A percentile compares a stretch with the other conserved stretches of the same genome.
Conservation (phyloP, 2,329 filamentous ascomycete genomes). For the Clonostachys solani region DNA sequence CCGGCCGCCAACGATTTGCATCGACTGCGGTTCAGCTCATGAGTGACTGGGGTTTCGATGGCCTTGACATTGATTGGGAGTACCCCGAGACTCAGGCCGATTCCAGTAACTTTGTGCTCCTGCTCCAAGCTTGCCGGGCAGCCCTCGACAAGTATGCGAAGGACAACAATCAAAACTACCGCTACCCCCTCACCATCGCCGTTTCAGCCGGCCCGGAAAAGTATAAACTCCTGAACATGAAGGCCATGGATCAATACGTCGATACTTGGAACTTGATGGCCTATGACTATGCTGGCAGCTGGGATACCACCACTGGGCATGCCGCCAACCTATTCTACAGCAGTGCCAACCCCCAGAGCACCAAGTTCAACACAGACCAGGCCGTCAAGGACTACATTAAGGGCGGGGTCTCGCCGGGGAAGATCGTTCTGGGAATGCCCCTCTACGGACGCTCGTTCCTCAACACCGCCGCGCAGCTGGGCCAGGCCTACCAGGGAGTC, state of each 20-base stretch:
- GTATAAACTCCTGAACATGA: conserved; percentile 57
- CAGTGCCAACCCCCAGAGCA: conserved; percentile 50
- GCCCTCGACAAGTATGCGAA: conserved; percentile 54
- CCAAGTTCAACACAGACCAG: conserved; percentile 70
- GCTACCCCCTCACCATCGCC: conserved; percentile 62
- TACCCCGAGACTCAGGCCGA: conserved; percentile 52
- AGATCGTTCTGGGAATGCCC: conserved; percentile 88
- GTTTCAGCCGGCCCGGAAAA: conserved; percentile 59
- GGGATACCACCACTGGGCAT: conserved; percentile 70
- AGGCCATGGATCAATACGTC: conserved; percentile 59
- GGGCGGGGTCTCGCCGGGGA: conserved; percentile 59
- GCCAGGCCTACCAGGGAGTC: conserved; percentile 62
- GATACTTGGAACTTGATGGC: conserved; percentile 84
- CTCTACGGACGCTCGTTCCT: conserved; percentile 85
- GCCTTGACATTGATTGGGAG: conserved; percentile 66
- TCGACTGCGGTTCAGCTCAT: conserved; percentile 69
- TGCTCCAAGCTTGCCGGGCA: conserved; percentile 50
- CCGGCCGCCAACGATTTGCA: conserved; percentile 70
- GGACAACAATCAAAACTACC: conserved; percentile 31
- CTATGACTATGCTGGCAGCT: conserved; percentile 83
- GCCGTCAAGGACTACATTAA: conserved; percentile 68
- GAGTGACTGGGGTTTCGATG: conserved; percentile 75
- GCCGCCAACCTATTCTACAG: conserved; percentile 73
- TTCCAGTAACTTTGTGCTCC: conserved; percentile 51
- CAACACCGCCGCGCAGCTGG: conserved; percentile 70